Conservation (phyloP, 305 asterid species). For the Plantago rigida region DNA sequence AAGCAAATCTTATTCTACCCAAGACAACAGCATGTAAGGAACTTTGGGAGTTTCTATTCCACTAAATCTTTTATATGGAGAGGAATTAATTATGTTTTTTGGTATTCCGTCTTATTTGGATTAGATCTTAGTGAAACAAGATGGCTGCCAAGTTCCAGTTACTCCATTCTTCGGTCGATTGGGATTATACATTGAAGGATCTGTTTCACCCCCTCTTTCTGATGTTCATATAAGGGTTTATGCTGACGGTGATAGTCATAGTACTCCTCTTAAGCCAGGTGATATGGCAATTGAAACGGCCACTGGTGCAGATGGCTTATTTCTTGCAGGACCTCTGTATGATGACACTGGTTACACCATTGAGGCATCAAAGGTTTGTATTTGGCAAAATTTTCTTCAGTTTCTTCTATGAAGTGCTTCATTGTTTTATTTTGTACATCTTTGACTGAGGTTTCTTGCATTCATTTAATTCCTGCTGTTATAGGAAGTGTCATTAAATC, state of each 20-base stretch:
- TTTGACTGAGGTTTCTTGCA: not conserved
- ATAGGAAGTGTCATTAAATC: not conserved
- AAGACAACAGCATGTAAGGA: constrained; percentile 62
- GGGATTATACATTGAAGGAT: constrained; percentile 87
- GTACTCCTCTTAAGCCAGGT: constrained; percentile 56
- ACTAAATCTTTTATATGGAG: constrained; percentile 14
- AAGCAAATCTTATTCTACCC: constrained; percentile 73
- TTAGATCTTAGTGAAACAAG: constrained; percentile 59
- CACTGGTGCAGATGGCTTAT: constrained; percentile 63
- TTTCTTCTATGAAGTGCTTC: constrained; percentile 11
- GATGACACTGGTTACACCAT: constrained; percentile 64
- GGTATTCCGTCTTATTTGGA: constrained; percentile 27
- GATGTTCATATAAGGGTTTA: constrained; percentile 57
- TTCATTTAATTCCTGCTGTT: not conserved
- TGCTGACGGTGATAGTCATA: constrained; percentile 55
- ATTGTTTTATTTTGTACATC: constrained; percentile 17
- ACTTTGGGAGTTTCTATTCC: constrained; percentile 24
- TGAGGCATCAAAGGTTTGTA: constrained; percentile 82
- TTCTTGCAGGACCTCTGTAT: constrained; percentile 83
- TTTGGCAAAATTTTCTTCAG: constrained; percentile 19
- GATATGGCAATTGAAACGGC: constrained; percentile 59
- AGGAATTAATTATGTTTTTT: constrained; percentile 17
- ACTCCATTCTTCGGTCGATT: constrained; percentile 66
- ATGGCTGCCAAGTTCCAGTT: constrained; percentile 75
- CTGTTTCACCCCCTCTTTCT: constrained; percentile 83